Evolutionary conservation across 208 protist genomes (phyloP).

Genomic region (Trichomonas tenax): DNA sequence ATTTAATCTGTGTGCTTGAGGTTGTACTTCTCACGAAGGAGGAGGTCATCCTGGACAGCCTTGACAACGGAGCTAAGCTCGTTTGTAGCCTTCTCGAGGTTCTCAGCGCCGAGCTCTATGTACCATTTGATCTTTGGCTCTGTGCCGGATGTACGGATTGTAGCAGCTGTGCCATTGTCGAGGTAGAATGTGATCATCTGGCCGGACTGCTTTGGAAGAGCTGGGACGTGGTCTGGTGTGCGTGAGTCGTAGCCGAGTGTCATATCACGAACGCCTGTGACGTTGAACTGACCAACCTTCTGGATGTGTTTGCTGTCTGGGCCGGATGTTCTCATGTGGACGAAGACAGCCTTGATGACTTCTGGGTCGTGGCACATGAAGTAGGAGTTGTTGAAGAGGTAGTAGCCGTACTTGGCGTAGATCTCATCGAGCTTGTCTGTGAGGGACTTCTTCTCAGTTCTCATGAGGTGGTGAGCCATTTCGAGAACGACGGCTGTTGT

Average conservation of each 20-base stretch:
- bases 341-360: not conserved
- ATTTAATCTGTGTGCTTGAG: conserved; percentile 1
- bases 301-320: not conserved
- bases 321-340: not conserved
- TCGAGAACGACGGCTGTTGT: not conserved
- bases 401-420: not conserved
- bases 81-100: not conserved
- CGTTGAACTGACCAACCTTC: not conserved
- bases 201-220: not conserved
- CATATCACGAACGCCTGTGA: not conserved
- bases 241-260: not conserved
- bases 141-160: conserved; percentile 14
- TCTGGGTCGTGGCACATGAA: not conserved
- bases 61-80: not conserved
- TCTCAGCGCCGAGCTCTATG: not conserved
- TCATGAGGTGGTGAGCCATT: not conserved
- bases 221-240: not conserved
- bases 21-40: conserved; percentile 1
- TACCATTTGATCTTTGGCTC: conserved; percentile 23
- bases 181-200: conserved; percentile 19
- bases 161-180: not conserved
- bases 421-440: conserved; percentile 18
- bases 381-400: not conserved
- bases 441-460: not conserved
- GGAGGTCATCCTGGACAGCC: not conserved